Conservation (phyloP, 1,139 yeast genomes). For the Blastobotrys buckinghamii region DNA sequence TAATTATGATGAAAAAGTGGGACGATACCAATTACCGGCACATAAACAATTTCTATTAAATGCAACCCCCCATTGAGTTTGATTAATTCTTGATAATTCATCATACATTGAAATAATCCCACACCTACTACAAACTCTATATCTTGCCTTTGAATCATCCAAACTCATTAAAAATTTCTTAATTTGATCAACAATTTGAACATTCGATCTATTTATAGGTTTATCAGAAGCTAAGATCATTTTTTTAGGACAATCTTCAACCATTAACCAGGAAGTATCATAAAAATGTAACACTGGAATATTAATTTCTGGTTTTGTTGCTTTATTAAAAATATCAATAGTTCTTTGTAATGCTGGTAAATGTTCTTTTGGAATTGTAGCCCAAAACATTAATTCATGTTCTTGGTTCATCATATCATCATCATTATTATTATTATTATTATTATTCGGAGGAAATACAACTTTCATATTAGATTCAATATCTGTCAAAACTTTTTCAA, state of each 20-base stretch:
- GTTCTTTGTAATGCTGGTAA: conserved; percentile 35
- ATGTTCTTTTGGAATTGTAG: conserved; percentile 47
- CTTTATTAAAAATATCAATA: conserved; percentile 28
- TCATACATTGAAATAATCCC: conserved; percentile 51
- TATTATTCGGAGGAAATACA: neutral
- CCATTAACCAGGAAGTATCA: conserved; percentile 64
- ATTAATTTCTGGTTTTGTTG: conserved; percentile 28
- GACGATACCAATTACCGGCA: conserved; percentile 61
- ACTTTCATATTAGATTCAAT: conserved; percentile 37
- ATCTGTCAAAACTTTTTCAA: conserved; percentile 59
- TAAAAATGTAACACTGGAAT: conserved; percentile 52
- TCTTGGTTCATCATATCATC: conserved; percentile 41
- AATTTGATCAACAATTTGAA: conserved; percentile 22
- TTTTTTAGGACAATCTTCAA: conserved; percentile 31
- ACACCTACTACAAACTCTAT: conserved; percentile 61
- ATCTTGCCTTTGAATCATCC: conserved; percentile 18
- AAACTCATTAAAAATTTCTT: conserved; percentile 23
- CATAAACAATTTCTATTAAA: conserved; percentile 75
- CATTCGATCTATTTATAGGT: conserved; percentile 24
- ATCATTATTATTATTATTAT: no score
- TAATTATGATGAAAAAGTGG: no score
- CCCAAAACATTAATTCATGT: conserved; percentile 62
- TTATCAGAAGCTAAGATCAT: conserved; percentile 5
- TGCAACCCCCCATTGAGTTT: conserved; percentile 63
- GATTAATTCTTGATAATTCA: conserved; percentile 23